These are phyloP conservation scores for Naumovozyma dairenensis DNA, from an alignment of 805 yeast species.

Conservation along the genomic window DNA sequence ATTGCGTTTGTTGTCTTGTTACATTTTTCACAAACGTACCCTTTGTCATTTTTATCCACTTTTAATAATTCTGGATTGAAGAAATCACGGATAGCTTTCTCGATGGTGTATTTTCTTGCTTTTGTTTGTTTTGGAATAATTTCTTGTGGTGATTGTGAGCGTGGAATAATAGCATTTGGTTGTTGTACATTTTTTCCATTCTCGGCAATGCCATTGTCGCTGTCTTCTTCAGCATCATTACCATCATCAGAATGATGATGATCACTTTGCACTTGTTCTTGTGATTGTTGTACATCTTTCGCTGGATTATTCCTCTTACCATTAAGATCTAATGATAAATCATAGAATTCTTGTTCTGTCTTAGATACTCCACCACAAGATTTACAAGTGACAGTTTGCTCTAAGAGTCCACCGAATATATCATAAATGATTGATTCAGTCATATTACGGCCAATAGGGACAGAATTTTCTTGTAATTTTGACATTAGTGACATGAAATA, in stretches of 20 bases:
- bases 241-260: too few relatives aligned
- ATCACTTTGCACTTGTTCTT: too few relatives aligned
- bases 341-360: slow-evolving; percentile 90
- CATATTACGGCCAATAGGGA: slow-evolving; percentile 81
- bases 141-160: neutral
- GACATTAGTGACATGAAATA: slow-evolving; percentile 88
- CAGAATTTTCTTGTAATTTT: slow-evolving; percentile 81
- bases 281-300: too few relatives aligned
- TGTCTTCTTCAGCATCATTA: neutral
- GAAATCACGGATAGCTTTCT: slow-evolving; percentile 67
- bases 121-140: too few relatives aligned
- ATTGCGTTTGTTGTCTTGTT: slow-evolving; percentile 64
- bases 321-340: slow-evolving; percentile 71
- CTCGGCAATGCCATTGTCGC: neutral
- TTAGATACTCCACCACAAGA: slow-evolving; percentile 73
- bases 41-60: slow-evolving; percentile 60
- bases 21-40: slow-evolving; percentile 85
- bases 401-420: slow-evolving; percentile 83
- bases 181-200: neutral
- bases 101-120: slow-evolving; percentile 57
- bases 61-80: slow-evolving; percentile 74
- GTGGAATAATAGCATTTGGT: neutral
- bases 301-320: slow-evolving; percentile 33
- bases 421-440: slow-evolving; percentile 79
- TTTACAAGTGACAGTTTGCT: slow-evolving; percentile 77